A percentile compares a stretch with the other conserved stretches of the same genome.
phyloP scores from a whole-genome alignment of 2,329 filamentous ascomycete genomes.

The Zalaria sp. region DNA sequence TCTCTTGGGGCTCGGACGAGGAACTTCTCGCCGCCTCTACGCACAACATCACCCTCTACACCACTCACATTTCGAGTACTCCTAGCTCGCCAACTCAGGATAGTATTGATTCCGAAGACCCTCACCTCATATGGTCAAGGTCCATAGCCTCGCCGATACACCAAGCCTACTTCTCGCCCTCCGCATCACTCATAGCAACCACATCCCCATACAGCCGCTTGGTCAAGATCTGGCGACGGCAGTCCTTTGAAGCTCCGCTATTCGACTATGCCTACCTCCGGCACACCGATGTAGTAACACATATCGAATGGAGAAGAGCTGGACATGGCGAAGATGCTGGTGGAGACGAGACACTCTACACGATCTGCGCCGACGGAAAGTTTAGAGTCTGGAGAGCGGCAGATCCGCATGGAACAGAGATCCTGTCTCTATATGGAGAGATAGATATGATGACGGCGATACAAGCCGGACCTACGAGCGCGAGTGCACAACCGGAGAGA shows the following conservation, averaged over 20 bases:
- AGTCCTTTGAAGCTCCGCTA: slow-evolving; percentile 72
- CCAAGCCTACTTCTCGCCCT: slow-evolving; percentile 68
- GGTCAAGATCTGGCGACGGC: slow-evolving; percentile 82
- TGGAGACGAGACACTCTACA: slow-evolving; percentile 65
- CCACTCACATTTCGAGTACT: slow-evolving; percentile 25
- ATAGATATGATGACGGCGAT: slow-evolving; percentile 66
- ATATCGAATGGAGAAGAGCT: slow-evolving; percentile 62
- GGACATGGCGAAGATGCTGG: slow-evolving; percentile 54
- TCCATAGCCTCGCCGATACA: slow-evolving; percentile 58
- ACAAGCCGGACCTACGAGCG: slow-evolving; percentile 27
- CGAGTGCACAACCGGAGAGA: slow-evolving; percentile 15
- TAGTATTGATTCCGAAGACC: slow-evolving; percentile 20
- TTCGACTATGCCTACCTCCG: slow-evolving; percentile 85
- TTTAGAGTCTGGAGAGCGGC: slow-evolving; percentile 73
- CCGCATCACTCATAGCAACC: slow-evolving; percentile 76
- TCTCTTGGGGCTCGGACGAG: slow-evolving; percentile 80
- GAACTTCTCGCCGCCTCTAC: slow-evolving; percentile 70
- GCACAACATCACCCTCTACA: slow-evolving; percentile 55
- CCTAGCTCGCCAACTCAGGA: slow-evolving; percentile 10
- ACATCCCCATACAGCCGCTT: slow-evolving; percentile 65
- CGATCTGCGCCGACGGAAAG: slow-evolving; percentile 66
- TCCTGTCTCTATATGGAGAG: slow-evolving; percentile 65
- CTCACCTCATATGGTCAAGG: slow-evolving; percentile 58
- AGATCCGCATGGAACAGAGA: slow-evolving; percentile 55
- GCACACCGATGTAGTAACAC: slow-evolving; percentile 71